These are phyloP conservation scores for Beauveria bassiana DNA, from an alignment of 2,329 filamentous ascomycete genomes.

Conservation along the genomic window DNA sequence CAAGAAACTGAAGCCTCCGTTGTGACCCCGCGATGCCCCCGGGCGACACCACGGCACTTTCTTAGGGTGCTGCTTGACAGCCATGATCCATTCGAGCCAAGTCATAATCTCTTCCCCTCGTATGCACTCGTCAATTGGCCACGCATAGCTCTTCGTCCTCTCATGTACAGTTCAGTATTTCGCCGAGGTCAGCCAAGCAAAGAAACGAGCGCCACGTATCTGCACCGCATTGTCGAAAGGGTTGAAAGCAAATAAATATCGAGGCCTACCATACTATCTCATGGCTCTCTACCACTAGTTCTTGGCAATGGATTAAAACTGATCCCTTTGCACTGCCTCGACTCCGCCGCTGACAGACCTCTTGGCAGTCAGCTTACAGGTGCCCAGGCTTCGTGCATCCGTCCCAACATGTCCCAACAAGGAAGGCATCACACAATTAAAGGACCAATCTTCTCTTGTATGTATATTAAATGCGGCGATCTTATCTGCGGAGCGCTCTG, in stretches of 20 bases:
- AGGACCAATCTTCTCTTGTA: background rate
- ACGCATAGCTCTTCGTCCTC: too few species aligned
- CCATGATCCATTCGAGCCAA: background rate
- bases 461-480: too few species aligned
- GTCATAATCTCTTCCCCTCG: background rate
- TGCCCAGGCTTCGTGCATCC: background rate
- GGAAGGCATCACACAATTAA: background rate
- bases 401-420: background rate
- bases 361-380: slow-evolving; percentile 7
- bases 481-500: background rate
- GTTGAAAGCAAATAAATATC: too few species aligned
- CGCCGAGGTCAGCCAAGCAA: too few species aligned
- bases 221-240: too few species aligned
- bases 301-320: too few species aligned
- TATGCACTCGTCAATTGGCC: background rate
- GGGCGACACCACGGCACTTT: background rate
- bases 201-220: too few species aligned
- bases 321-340: background rate
- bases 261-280: too few species aligned
- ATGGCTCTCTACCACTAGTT: too few species aligned
- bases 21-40: background rate
- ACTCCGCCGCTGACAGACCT: background rate
- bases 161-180: too few species aligned
- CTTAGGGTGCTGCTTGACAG: background rate
- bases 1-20: background rate